phyloP scores from a whole-genome alignment of 805 yeast genomes.

The Starmera dryadoides region DNA sequence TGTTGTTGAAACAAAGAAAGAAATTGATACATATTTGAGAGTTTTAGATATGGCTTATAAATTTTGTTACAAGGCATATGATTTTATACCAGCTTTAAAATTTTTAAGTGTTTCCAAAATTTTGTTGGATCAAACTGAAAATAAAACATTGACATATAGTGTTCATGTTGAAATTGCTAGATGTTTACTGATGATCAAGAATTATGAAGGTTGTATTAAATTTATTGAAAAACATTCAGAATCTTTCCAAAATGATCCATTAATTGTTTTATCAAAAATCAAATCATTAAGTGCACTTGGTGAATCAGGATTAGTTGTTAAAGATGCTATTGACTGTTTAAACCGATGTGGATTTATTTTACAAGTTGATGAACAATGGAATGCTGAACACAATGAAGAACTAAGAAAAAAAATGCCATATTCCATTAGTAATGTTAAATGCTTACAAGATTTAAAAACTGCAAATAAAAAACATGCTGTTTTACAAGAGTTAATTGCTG shows the following conservation, averaged over 20 bases:
- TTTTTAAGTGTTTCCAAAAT: slow-evolving; percentile 30
- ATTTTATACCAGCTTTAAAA: slow-evolving; percentile 31
- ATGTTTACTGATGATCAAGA: slow-evolving; percentile 19
- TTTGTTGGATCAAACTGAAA: slow-evolving; percentile 8
- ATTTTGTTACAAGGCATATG: slow-evolving; percentile 35
- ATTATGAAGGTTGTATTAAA: slow-evolving; percentile 28
- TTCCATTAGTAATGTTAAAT: slow-evolving; percentile 30
- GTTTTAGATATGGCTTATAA: slow-evolving; percentile 37
- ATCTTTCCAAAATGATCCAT: slow-evolving; percentile 23
- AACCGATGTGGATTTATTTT: slow-evolving; percentile 28
- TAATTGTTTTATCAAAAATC: slow-evolving; percentile 29
- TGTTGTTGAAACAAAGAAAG: slow-evolving; percentile 19
- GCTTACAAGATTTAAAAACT: slow-evolving; percentile 17
- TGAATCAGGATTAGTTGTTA: slow-evolving; percentile 24
- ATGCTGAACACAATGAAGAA: slow-evolving; percentile 14
- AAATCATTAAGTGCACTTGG: slow-evolving; percentile 28
- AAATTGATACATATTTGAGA: slow-evolving; percentile 27
- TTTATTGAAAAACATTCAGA: slow-evolving; percentile 25
- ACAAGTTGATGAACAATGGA: slow-evolving; percentile 20
- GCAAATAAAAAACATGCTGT: slow-evolving; percentile 23
- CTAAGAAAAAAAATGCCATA: slow-evolving; percentile 28
- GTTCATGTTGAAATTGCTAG: slow-evolving; percentile 13
- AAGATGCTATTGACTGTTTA: slow-evolving; percentile 28
- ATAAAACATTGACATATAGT: slow-evolving; percentile 3
- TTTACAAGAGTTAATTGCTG: slow-evolving; percentile 33